Percentiles rank a stretch among this genome's conserved stretches.
phyloP scores from a whole-genome alignment of 2,329 filamentous ascomycete genomes.

The Aspergillus glaucus region DNA sequence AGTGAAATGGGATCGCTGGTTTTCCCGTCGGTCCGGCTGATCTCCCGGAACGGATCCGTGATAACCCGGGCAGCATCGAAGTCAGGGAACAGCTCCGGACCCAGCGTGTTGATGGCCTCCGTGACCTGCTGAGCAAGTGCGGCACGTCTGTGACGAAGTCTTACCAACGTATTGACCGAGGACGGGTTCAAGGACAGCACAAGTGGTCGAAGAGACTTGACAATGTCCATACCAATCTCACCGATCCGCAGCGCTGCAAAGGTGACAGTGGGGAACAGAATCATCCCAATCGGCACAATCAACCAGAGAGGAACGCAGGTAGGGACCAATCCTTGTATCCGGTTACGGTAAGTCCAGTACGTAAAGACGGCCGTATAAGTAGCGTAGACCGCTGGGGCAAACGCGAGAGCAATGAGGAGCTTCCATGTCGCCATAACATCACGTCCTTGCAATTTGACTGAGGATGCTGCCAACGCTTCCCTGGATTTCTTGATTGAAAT shows the following conservation, averaged over 20 bases:
- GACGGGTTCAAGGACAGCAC: constrained; percentile 77
- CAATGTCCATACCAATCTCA: constrained; percentile 97
- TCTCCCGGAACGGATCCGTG: constrained; percentile 43
- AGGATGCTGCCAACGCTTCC: constrained; percentile 75
- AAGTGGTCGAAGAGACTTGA: constrained; percentile 87
- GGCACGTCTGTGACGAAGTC: constrained; percentile 65
- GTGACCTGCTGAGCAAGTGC: constrained; percentile 77
- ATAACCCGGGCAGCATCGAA: constrained; percentile 74
- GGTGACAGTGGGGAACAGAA: constrained; percentile 79
- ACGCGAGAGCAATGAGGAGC: constrained; percentile 75
- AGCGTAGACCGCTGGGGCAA: constrained; percentile 75
- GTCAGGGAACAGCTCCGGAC: constrained; percentile 95
- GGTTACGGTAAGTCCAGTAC: constrained; percentile 72
- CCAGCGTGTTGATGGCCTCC: constrained; percentile 87
- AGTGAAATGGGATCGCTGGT: constrained; percentile 6
- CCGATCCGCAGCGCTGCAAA: constrained; percentile 92
- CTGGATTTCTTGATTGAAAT: constrained; percentile 77
- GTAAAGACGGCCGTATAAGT: constrained; percentile 71
- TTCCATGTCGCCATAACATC: constrained; percentile 96
- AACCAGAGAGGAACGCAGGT: constrained; percentile 72
- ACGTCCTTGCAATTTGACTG: constrained; percentile 79
- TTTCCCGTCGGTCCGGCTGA: constrained; percentile 11
- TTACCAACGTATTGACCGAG: constrained; percentile 75
- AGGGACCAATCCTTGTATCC: constrained; percentile 75
- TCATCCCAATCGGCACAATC: constrained; percentile 66